Percentiles rank a stretch among this genome's conserved stretches.
These are phyloP conservation scores for Cercospora nicotianae DNA, from an alignment of 2,329 filamentous ascomycete genomes.

Conservation along the genomic window DNA sequence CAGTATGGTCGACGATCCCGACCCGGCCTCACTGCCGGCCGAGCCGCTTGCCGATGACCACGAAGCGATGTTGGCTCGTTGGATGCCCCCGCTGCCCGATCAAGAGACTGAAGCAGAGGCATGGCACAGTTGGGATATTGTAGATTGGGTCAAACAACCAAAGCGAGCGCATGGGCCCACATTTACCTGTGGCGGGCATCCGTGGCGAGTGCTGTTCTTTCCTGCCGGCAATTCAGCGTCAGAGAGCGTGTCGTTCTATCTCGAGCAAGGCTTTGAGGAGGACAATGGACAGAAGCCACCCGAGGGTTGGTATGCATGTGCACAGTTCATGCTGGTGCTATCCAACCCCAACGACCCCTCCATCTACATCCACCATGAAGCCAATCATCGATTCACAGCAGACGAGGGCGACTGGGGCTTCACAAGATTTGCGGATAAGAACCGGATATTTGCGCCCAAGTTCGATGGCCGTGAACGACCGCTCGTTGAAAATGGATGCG, in stretches of 20 bases:
- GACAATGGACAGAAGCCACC: slow-evolving; percentile 65
- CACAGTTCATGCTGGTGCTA: slow-evolving; percentile 90
- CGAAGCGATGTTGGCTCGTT: slow-evolving; percentile 80
- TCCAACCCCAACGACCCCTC: slow-evolving; percentile 94
- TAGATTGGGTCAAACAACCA: slow-evolving; percentile 72
- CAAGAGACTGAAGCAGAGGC: slow-evolving; percentile 76
- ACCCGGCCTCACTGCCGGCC: slow-evolving; percentile 45
- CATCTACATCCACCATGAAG: slow-evolving; percentile 71
- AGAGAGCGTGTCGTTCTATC: slow-evolving; percentile 90
- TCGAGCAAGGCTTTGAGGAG: slow-evolving; percentile 87
- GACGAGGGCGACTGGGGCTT: slow-evolving; percentile 99
- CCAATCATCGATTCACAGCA: slow-evolving; percentile 93
- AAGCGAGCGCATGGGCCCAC: slow-evolving; percentile 84
- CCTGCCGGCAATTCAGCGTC: slow-evolving; percentile 86
- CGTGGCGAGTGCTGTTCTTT: slow-evolving; percentile 96
- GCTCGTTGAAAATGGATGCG: slow-evolving; percentile 72
- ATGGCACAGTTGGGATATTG: slow-evolving; percentile 81
- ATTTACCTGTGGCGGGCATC: slow-evolving; percentile 82
- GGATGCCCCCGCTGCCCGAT: slow-evolving; percentile 75
- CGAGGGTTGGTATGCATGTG: slow-evolving; percentile 94
- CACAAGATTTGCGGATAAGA: slow-evolving; percentile 88
- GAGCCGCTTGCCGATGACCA: slow-evolving; percentile 59
- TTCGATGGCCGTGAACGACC: slow-evolving; percentile 71
- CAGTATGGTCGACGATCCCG: slow-evolving; percentile 56
- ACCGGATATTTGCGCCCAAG: slow-evolving; percentile 75